These are phyloP conservation scores for Orbilia ellipsospora DNA, from an alignment of 2,329 filamentous ascomycete species.

Conservation along the genomic window DNA sequence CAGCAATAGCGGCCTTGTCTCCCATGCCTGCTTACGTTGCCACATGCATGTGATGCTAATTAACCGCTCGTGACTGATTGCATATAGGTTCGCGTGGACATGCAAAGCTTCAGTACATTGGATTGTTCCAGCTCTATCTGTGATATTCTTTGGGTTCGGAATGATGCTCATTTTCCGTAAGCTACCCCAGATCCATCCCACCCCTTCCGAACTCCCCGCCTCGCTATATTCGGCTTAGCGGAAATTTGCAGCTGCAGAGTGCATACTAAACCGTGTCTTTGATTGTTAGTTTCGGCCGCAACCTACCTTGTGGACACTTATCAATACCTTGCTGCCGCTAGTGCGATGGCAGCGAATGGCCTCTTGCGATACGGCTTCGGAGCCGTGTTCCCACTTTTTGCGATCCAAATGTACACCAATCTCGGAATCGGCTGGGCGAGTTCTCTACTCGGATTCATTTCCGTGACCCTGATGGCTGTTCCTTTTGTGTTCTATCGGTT, in stretches of 20 bases:
- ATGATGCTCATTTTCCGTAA: constrained; percentile 71
- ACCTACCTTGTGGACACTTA: constrained; percentile 71
- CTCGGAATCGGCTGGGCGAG: constrained; percentile 65
- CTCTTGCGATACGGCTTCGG: constrained; percentile 70
- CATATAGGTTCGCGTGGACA: constrained; percentile 68
- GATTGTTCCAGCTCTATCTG: constrained; percentile 67
- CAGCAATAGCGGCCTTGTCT: neutral
- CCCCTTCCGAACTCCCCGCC: neutral
- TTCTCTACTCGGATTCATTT: constrained; percentile 64
- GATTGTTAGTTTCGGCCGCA: constrained; percentile 47
- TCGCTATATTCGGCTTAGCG: constrained; percentile 28
- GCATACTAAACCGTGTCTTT: constrained; percentile 26
- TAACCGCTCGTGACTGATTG: constrained; percentile 14
- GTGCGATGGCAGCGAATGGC: constrained; percentile 71
- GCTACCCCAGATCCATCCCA: constrained; percentile 44
- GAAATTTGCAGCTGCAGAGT: constrained; percentile 2
- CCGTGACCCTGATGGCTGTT: constrained; percentile 66
- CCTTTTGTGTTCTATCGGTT: constrained; percentile 69
- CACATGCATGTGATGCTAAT: neutral
- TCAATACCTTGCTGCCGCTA: constrained; percentile 68
- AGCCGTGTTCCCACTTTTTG: constrained; percentile 71
- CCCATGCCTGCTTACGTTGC: neutral
- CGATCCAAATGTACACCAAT: constrained; percentile 66
- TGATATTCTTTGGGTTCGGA: constrained; percentile 71
- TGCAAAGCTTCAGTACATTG: constrained; percentile 65